Conservation (phyloP, 139 green algal genomes). For the Microglena sp. region DNA sequence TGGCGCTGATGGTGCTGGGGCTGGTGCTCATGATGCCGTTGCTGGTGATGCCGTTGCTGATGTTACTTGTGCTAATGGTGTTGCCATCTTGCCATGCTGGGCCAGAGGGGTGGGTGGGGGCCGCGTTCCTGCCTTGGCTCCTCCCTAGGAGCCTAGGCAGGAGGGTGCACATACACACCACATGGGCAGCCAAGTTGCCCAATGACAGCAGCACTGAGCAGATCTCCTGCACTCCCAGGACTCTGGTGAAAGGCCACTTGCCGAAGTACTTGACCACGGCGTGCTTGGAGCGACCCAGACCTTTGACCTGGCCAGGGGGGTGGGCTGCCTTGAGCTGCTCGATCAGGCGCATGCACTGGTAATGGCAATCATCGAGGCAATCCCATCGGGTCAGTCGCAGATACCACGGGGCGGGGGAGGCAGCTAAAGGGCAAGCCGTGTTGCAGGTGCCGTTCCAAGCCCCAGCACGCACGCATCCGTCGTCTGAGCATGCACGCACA, state of each 20-base stretch:
- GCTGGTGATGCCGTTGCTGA: no score
- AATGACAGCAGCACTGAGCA: constrained; percentile 62
- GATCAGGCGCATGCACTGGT: constrained; percentile 65
- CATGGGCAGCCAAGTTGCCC: constrained; percentile 60
- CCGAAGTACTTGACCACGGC: constrained; percentile 65
- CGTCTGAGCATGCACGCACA: no score
- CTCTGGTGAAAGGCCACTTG: constrained; percentile 79
- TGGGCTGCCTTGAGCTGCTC: constrained; percentile 33
- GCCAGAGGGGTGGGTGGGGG: no score
- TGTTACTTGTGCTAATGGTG: no score
- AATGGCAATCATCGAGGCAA: constrained; percentile 36
- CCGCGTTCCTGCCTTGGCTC: no score
- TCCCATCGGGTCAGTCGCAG: constrained; percentile 17
- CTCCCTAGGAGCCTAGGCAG: no score
- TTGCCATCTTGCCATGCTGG: no score
- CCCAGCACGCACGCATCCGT: not conserved
- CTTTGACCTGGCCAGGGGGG: not conserved
- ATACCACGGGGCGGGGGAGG: not conserved
- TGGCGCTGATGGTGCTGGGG: no score
- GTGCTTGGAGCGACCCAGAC: not conserved
- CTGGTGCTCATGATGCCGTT: no score
- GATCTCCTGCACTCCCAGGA: constrained; percentile 62
- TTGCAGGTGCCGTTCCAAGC: not conserved
- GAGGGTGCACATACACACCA: no score
- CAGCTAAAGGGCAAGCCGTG: constrained; percentile 5